Percentiles rank a stretch among this genome's conserved stretches.
These are phyloP conservation scores for Epichloe baconii DNA, from an alignment of 2,329 filamentous ascomycete genomes.

Conservation along the genomic window DNA sequence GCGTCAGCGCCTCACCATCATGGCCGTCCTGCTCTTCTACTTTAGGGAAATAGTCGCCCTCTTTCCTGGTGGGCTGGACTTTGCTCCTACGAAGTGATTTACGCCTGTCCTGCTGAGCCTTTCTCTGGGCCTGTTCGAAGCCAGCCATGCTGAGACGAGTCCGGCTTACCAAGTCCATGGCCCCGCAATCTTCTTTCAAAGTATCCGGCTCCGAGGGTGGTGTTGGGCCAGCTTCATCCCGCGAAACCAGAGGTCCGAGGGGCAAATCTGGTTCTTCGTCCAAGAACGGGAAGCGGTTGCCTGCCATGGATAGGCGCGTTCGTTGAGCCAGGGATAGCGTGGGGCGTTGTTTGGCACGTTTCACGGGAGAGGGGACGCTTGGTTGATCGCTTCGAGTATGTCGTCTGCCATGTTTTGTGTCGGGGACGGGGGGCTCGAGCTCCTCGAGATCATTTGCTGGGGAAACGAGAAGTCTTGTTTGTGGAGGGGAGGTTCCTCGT, in stretches of 20 bases:
- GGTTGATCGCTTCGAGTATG: conserved; percentile 41
- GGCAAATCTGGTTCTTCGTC: conserved; percentile 18
- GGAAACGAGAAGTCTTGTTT: background rate
- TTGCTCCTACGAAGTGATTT: conserved; percentile 36
- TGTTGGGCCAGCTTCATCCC: background rate
- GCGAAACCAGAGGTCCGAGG: conserved; percentile 5
- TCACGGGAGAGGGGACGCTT: conserved; percentile 43
- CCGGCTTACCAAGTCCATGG: conserved; percentile 38
- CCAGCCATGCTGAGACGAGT: conserved; percentile 50
- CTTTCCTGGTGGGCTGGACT: conserved; percentile 21
- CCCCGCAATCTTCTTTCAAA: conserved; percentile 10
- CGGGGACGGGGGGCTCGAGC: conserved; percentile 19
- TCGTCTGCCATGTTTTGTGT: conserved; percentile 41
- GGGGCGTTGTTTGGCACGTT: conserved; percentile 34
- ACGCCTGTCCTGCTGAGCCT: conserved; percentile 43
- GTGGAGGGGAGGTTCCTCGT: background rate
- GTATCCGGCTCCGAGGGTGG: background rate
- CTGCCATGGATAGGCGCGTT: conserved; percentile 68
- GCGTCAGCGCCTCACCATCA: conserved; percentile 39
- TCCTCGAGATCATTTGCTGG: background rate
- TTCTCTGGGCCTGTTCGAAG: conserved; percentile 47
- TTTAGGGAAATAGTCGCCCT: conserved; percentile 33
- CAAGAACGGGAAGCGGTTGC: conserved; percentile 31
- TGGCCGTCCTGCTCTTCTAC: conserved; percentile 31
- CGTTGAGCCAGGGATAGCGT: conserved; percentile 60